Percentiles rank a stretch among this genome's conserved stretches.
These are phyloP conservation scores for Tritrichomonas musculus DNA, from an alignment of 208 protist species.

Conservation along the genomic window DNA sequence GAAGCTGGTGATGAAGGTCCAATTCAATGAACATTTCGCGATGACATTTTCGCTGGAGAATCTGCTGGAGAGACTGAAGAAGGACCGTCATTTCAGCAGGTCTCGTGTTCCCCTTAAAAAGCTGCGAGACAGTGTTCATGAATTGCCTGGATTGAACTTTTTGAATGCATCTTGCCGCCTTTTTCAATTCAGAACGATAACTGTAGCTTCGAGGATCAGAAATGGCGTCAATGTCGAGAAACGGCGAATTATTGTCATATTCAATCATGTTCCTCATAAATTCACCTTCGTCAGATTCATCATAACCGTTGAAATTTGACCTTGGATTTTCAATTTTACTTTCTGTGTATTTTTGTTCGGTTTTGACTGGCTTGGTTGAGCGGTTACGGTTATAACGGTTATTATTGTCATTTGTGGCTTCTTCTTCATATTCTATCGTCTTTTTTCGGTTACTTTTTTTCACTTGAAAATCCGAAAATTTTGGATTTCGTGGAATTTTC, in stretches of 20 bases:
- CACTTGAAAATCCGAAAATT: neutral
- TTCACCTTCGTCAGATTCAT: neutral
- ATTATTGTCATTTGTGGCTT: neutral
- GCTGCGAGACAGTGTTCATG: neutral
- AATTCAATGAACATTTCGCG: neutral
- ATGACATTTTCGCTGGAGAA: neutral
- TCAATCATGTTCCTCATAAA: neutral
- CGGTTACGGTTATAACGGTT: too few species aligned
- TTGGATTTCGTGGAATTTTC: neutral
- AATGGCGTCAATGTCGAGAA: neutral
- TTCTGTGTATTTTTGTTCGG: too few species aligned
- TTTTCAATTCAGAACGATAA: neutral
- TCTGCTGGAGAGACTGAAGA: neutral
- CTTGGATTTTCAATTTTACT: neutral
- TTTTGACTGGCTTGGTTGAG: neutral
- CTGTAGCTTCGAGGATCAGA: neutral
- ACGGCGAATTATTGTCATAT: neutral
- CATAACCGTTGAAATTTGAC: neutral
- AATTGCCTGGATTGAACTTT: slow-evolving; percentile 11
- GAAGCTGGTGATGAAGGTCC: neutral
- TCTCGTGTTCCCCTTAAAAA: neutral
- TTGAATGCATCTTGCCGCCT: neutral
- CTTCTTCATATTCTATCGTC: neutral
- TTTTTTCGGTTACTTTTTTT: neutral
- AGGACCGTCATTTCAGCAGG: neutral